Conservation (phyloP, 2,329 filamentous ascomycete genomes). For the Tolypocladium cylindrosporum region DNA sequence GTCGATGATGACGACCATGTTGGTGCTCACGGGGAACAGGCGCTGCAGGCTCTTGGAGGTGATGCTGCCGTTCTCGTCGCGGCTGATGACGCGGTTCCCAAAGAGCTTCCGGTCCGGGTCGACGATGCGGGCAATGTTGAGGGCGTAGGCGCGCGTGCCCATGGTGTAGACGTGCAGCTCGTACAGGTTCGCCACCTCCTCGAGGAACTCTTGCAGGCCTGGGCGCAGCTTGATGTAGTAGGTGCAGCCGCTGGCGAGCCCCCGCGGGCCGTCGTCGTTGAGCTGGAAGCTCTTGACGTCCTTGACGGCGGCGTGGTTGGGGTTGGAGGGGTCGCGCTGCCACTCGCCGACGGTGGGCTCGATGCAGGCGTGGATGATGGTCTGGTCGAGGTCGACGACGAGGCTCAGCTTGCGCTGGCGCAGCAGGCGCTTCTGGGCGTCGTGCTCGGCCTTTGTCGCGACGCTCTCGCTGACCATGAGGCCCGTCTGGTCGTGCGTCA, state of each 20-base stretch:
- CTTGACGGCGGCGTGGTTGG: constrained; percentile 84
- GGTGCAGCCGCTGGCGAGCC: constrained; percentile 63
- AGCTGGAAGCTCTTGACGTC: constrained; percentile 85
- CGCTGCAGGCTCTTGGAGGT: constrained; percentile 82
- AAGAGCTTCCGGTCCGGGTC: constrained; percentile 86
- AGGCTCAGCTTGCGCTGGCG: constrained; percentile 76
- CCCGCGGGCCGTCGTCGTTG: constrained; percentile 69
- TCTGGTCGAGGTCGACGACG: constrained; percentile 95
- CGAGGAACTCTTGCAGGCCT: constrained; percentile 70
- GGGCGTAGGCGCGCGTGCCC: constrained; percentile 93
- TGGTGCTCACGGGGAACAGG: constrained; percentile 90
- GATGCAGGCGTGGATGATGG: constrained; percentile 95
- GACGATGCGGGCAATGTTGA: constrained; percentile 84
- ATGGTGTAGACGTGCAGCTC: constrained; percentile 98
- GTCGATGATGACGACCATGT: constrained; percentile 99
- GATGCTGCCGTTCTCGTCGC: constrained; percentile 92
- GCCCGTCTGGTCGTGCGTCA: constrained; percentile 83
- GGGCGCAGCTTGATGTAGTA: constrained; percentile 99
- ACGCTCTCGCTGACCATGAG: constrained; percentile 77
- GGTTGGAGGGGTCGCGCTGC: constrained; percentile 79
- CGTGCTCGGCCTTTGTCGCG: constrained; percentile 72
- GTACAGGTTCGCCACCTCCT: constrained; percentile 68
- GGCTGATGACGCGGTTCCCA: constrained; percentile 87
- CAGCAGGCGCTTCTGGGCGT: constrained; percentile 75
- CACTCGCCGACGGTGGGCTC: constrained; percentile 94